Percentiles rank a stretch among this genome's conserved stretches.
Conservation (phyloP, 306 rosid genomes). For the Lotus japonicus region DNA sequence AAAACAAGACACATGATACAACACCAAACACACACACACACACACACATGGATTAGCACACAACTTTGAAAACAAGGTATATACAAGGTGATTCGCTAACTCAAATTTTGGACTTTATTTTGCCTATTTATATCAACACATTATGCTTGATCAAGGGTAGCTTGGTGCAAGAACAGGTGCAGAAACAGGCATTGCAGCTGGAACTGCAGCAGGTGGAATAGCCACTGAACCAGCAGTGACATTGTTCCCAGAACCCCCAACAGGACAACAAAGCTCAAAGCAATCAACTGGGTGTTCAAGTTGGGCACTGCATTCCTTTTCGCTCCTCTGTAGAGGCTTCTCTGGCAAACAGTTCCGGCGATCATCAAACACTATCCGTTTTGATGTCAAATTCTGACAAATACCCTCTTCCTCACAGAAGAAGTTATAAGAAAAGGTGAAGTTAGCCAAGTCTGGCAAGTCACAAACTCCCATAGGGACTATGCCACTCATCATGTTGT, state of each 20-base stretch:
- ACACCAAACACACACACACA: slow-evolving; percentile 8
- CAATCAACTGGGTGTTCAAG: slow-evolving; percentile 48
- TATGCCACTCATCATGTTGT: slow-evolving; percentile 57
- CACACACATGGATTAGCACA: slow-evolving; percentile 9
- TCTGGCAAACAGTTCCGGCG: slow-evolving; percentile 64
- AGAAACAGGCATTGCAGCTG: slow-evolving; percentile 37
- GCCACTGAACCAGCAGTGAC: slow-evolving; percentile 28
- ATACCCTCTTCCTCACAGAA: slow-evolving; percentile 75
- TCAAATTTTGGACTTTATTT: slow-evolving; percentile 26
- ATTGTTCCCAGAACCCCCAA: slow-evolving; percentile 8
- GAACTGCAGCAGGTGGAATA: slow-evolving; percentile 38
- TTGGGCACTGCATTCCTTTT: slow-evolving; percentile 44
- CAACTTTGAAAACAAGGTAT: slow-evolving; percentile 2
- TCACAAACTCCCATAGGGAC: slow-evolving; percentile 62
- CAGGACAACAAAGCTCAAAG: slow-evolving; percentile 25
- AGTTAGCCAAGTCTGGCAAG: slow-evolving; percentile 62
- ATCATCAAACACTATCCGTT: slow-evolving; percentile 43
- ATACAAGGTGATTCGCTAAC: slow-evolving; percentile 21
- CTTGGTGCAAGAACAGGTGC: slow-evolving; percentile 55
- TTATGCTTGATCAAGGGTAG: slow-evolving; percentile 19
- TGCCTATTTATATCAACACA: background rate
- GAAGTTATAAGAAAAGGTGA: slow-evolving; percentile 71
- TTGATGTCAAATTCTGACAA: slow-evolving; percentile 57
- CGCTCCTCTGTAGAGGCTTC: slow-evolving; percentile 57
- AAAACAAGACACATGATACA: background rate